Conservation (phyloP, 495 filamentous ascomycete species). For the Polyplosphaeria fusca region DNA sequence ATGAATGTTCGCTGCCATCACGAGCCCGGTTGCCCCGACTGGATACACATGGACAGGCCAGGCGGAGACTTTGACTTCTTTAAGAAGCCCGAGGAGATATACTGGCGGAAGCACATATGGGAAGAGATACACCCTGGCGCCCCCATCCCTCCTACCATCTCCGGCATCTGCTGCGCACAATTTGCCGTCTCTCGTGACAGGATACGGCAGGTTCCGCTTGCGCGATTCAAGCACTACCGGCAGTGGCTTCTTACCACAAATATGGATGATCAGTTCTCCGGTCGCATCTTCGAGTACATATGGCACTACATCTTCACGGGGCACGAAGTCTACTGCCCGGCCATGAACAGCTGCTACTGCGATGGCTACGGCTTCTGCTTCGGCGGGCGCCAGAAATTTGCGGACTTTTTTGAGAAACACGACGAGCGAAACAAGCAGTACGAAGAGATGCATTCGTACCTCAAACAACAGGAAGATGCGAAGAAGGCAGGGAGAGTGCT, state of each 20-base stretch:
- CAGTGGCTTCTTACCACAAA: slow-evolving; percentile 62
- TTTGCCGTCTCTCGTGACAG: slow-evolving; percentile 46
- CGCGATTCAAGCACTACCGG: slow-evolving; percentile 59
- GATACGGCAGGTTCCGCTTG: slow-evolving; percentile 52
- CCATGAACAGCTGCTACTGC: slow-evolving; percentile 65
- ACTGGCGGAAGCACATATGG: slow-evolving; percentile 30
- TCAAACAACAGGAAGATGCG: slow-evolving; percentile 13
- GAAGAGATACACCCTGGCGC: slow-evolving; percentile 34
- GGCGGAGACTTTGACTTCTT: slow-evolving; percentile 32
- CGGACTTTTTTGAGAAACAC: slow-evolving; percentile 39
- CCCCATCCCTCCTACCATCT: slow-evolving; percentile 28
- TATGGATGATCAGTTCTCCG: slow-evolving; percentile 59
- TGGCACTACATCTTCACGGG: slow-evolving; percentile 63
- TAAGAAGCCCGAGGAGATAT: slow-evolving; percentile 33
- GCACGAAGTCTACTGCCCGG: slow-evolving; percentile 55
- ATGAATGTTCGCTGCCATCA: slow-evolving; percentile 64
- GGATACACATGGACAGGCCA: slow-evolving; percentile 47
- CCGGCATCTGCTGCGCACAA: slow-evolving; percentile 55
- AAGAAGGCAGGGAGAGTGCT: slow-evolving; percentile 9
- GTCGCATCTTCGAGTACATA: slow-evolving; percentile 67
- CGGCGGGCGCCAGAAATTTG: slow-evolving; percentile 52
- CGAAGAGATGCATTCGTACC: slow-evolving; percentile 23
- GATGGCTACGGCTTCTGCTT: slow-evolving; percentile 71
- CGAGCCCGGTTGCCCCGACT: slow-evolving; percentile 61
- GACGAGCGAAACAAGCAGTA: slow-evolving; percentile 23